Evolutionary conservation across 78 protist genomes (phyloP).

Genomic region (Dictyostelium discoideum): dicty_2.7 NC_007089.4:535501-536000

Average conservation of each 20-base stretch:
- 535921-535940: slow-evolving; percentile 43
- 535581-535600: background rate
- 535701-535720: slow-evolving; percentile 67
- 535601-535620: slow-evolving; percentile 21
- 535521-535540: background rate
- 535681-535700: slow-evolving; percentile 69
- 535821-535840: slow-evolving; percentile 58
- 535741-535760: slow-evolving; percentile 83
- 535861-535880: slow-evolving; percentile 53
- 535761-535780: slow-evolving; percentile 75
- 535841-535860: slow-evolving; percentile 36
- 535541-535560: background rate
- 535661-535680: slow-evolving; percentile 78
- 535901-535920: slow-evolving; percentile 59
- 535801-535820: slow-evolving; percentile 50
- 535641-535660: slow-evolving; percentile 40
- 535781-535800: slow-evolving; percentile 70
- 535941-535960: slow-evolving; percentile 46
- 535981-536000: slow-evolving; percentile 71
- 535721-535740: slow-evolving; percentile 74
- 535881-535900: slow-evolving; percentile 47
- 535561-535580: background rate
- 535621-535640: slow-evolving; percentile 50
- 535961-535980: slow-evolving; percentile 31
- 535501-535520: background rate